These are phyloP conservation scores for Rhodamnia argentea DNA, from an alignment of 345 rosid genomes.

Conservation along the genomic window DNA sequence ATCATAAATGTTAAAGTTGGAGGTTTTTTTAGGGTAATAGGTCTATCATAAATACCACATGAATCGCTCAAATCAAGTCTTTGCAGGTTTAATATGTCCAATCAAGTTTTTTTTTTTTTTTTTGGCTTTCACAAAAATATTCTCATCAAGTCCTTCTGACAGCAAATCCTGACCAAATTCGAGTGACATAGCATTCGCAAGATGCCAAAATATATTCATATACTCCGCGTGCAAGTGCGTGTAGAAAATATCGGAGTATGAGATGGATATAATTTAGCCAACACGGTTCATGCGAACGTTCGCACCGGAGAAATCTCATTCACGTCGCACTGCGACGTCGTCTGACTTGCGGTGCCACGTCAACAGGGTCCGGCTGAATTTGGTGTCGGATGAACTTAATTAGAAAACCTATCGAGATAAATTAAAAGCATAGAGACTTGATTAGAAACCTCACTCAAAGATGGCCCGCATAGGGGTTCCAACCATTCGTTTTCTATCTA, in stretches of 20 bases:
- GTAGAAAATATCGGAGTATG: not conserved
- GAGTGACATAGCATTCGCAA: not conserved
- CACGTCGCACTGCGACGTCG: too few relatives aligned
- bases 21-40: too few relatives aligned
- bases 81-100: not conserved
- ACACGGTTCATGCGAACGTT: accelerated
- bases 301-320: not conserved
- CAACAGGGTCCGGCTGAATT: too few relatives aligned
- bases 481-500: not conserved
- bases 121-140: not conserved
- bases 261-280: not conserved
- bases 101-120: too few relatives aligned
- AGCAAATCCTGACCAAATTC: not conserved
- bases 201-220: not conserved
- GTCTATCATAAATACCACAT: too few relatives aligned
- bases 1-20: too few relatives aligned
- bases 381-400: not conserved
- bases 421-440: not conserved
- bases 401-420: not conserved
- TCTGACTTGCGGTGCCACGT: too few relatives aligned
- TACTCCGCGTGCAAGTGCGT: not conserved
- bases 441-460: too few relatives aligned
- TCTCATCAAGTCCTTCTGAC: not conserved
- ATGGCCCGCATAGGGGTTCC: too few relatives aligned
- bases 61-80: too few relatives aligned